Percentiles rank a stretch among this genome's conserved stretches.
phyloP scores from a whole-genome alignment of 2,329 filamentous ascomycete species.

The Colletotrichum sp. region DNA sequence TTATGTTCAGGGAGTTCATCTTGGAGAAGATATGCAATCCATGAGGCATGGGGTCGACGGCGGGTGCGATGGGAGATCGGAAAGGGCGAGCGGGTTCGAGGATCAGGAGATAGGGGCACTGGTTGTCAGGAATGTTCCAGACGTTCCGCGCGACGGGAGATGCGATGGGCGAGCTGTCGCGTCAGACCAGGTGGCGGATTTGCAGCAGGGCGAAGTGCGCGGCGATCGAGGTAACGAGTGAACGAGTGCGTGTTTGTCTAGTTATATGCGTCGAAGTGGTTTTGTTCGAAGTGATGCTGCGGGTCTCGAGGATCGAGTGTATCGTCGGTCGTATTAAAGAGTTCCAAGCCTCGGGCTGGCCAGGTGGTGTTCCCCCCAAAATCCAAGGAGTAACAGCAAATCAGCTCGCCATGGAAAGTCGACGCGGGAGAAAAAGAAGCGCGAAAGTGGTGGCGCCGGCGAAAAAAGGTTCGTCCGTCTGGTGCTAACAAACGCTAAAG shows the following conservation, averaged over 20 bases:
- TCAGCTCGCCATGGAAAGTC: conserved; percentile 14
- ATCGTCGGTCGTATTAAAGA: neutral
- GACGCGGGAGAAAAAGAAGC: neutral
- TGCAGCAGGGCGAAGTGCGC: neutral
- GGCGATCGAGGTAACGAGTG: conserved; percentile 8
- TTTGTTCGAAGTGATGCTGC: neutral
- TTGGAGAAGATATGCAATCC: conserved; percentile 61
- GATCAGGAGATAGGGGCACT: conserved; percentile 5
- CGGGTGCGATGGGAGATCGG: neutral
- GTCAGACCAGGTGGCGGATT: neutral
- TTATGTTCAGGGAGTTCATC: conserved; percentile 97
- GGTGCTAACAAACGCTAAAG: conserved; percentile 15
- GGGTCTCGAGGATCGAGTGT: neutral
- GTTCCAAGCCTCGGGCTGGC: neutral
- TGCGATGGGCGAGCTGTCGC: conserved; percentile 8
- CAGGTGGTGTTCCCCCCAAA: conserved; percentile 6
- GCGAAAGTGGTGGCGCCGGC: conserved; percentile 16
- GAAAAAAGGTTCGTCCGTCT: conserved; percentile 11
- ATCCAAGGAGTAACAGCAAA: conserved; percentile 4
- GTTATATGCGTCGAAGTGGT: neutral
- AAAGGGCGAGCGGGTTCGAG: neutral
- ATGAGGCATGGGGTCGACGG: conserved; percentile 42
- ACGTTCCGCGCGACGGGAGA: conserved; percentile 14
- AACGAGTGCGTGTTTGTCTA: neutral
- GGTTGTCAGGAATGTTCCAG: conserved; percentile 21